Base-by-base conservation (phyloP, 192 early-diverging fungal species). In the Umbelopsis sp. region DNA sequence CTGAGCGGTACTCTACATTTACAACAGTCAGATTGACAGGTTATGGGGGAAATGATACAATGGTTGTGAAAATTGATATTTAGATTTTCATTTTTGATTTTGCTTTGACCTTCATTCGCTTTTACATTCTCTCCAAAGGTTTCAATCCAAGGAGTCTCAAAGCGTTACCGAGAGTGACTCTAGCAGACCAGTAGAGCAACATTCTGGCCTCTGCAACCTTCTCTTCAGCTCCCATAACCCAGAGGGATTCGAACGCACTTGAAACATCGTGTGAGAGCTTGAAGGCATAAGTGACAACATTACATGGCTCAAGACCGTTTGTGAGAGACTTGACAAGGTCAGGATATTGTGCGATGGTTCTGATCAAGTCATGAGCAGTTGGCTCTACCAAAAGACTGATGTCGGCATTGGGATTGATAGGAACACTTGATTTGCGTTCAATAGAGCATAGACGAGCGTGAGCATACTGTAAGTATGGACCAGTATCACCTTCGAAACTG, bases 381-480 rank as follows among this genome's bases (percentile, higher is more conserved):
- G 85, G 80, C 76, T 95, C 95, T 14, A 79, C 85, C 29, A 98
- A 82, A 7, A 91, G 83, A 20, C 78, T 75, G 66, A 94, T 70
- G 71, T 98, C 88, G 0, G 85, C 90, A 26, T 88, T 81, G 14
- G 80, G 82, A 74, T 86, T 90, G 70, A 92, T 79, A 43, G 74
- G 68, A 70, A 89, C 78, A 62, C 78, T 84, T 12, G 87, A 83
- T 73, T 87, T 91, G 75, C 97, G 95, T 84, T 96, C 93, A 52
- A 99, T 92, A 71, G 96, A 97, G 83, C 93, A 94, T 43, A 97
- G 84, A 77, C 98, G 97, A 36, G 98, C 90, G 79, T 99, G 97
- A n/a, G 97, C 92, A 78, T 97, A 99, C 85, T 98, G 97, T 29
- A 99, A 84, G 84, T 99, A 99, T 22, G 97, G 97, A n/a, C 97